Evolutionary conservation across 140 eudicot species (phyloP).

Genomic region (Oenanthe javanica): DNA sequence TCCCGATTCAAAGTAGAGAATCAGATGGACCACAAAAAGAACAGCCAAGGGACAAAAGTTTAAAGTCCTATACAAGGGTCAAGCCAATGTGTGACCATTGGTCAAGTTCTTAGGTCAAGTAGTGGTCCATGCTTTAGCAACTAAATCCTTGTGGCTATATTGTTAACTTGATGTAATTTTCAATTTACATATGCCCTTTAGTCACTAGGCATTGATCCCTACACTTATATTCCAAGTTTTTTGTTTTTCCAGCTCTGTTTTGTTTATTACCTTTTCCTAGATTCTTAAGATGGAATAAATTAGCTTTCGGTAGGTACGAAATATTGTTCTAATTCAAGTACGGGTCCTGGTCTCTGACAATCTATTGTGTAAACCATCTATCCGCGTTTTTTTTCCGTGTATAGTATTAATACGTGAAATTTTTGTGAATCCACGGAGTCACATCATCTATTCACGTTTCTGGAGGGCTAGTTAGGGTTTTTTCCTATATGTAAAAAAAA

Average conservation of each 20-base stretch:
- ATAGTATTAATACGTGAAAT: too few relatives aligned
- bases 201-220: not conserved
- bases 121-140: not conserved
- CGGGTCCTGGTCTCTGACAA: too few relatives aligned
- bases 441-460: too few relatives aligned
- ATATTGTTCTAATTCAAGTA: not conserved
- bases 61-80: not conserved
- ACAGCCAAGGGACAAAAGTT: conserved; percentile 1
- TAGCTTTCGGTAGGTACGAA: conserved; percentile 4
- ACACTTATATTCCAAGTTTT: not conserved
- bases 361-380: too few relatives aligned
- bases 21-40: not conserved
- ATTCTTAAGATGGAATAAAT: not conserved
- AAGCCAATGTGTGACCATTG: not conserved
- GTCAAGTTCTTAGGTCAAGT: not conserved
- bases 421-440: too few relatives aligned
- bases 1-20: not conserved
- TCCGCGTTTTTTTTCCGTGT: too few relatives aligned
- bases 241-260: not conserved
- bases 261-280: not conserved
- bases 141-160: not conserved
- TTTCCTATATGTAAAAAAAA: too few relatives aligned
- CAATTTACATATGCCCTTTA: not conserved
- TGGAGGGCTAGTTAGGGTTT: too few relatives aligned
- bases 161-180: not conserved